These are phyloP conservation scores for Ophiostoma ulmi DNA, from an alignment of 2,329 filamentous ascomycete species.

Conservation along the genomic window DNA sequence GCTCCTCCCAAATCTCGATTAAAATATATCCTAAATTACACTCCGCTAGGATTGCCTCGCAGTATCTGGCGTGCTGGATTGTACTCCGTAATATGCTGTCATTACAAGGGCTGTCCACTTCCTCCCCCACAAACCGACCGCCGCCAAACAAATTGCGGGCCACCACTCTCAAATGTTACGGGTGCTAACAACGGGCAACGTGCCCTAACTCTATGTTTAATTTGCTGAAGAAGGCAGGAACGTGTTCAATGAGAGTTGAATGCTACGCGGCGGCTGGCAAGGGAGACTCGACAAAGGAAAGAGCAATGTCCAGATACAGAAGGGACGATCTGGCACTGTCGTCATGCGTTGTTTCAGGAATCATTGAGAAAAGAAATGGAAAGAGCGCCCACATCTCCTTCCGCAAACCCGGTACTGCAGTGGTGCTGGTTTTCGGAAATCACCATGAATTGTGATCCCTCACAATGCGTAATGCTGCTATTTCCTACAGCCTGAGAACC, in stretches of 20 bases:
- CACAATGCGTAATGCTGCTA: too few relatives aligned
- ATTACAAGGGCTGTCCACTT: neutral
- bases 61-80: neutral
- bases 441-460: too few relatives aligned
- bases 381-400: neutral
- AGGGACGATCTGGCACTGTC: neutral
- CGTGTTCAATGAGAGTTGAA: neutral
- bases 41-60: neutral
- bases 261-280: neutral
- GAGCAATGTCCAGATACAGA: neutral
- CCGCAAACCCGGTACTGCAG: too few relatives aligned
- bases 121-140: constrained; percentile 1
- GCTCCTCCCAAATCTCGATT: too few relatives aligned
- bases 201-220: neutral
- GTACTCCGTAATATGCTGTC: neutral
- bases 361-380: neutral
- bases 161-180: neutral
- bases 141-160: constrained; percentile 2
- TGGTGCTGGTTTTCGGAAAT: too few relatives aligned
- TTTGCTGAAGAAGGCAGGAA: constrained; percentile 2
- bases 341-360: neutral
- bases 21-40: too few relatives aligned
- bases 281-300: neutral
- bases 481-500: too few relatives aligned
- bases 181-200: neutral